Evolutionary conservation across 108 stramenopile species (phyloP).

Genomic region (Cyclostephanos invisitatus): DNA sequence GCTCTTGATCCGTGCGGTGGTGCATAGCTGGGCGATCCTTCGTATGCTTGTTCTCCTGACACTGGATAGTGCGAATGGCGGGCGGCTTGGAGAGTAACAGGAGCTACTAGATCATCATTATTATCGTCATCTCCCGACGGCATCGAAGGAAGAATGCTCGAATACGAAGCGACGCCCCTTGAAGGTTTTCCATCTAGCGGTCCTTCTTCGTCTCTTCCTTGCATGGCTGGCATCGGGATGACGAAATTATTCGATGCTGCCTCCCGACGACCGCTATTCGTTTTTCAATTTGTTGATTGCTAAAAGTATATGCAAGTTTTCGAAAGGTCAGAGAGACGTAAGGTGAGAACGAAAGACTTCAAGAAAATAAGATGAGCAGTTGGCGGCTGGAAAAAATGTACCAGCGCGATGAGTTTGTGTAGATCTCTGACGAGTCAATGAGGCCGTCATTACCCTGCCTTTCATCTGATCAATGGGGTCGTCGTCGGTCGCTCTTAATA

Average conservation of each 20-base stretch:
- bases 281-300: not conserved
- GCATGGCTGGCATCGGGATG: slow-evolving; percentile 1
- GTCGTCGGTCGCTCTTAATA: too few relatives aligned
- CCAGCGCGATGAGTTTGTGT: not conserved
- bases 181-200: not conserved
- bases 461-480: not conserved
- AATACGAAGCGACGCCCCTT: slow-evolving; percentile 4
- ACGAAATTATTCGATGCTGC: not conserved
- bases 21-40: not conserved
- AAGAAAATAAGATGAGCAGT: not conserved
- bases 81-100: not conserved
- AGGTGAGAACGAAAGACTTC: not conserved
- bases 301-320: not conserved
- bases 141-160: slow-evolving; percentile 16
- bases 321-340: not conserved
- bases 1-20: not conserved
- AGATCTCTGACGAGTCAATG: not conserved
- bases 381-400: not conserved
- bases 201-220: slow-evolving; percentile 1
- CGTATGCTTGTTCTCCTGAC: not conserved
- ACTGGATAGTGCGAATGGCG: not conserved
- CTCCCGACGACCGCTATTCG: not conserved
- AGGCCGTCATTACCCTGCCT: not conserved
- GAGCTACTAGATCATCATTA: not conserved
- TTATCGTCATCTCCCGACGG: not conserved